Base-by-base conservation (phyloP, 2,329 filamentous ascomycete species). In the Botrytis fragariae region DNA sequence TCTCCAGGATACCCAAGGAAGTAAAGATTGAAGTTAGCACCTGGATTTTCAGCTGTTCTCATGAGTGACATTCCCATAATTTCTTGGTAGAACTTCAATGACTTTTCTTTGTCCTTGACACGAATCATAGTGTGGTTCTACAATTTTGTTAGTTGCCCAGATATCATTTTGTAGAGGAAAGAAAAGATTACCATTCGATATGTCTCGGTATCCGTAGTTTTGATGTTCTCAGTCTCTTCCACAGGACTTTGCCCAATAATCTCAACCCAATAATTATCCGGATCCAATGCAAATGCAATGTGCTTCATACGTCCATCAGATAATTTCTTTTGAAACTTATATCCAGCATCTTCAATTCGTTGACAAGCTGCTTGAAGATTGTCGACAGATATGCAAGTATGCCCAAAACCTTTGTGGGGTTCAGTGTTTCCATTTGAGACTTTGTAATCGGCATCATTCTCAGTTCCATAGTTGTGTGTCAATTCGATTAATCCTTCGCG, bases 41-140 rank as follows among this genome's bases (percentile, higher is more conserved):
- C 88, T 35, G 88, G 83, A 78, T 89, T 91, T 84, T 97, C 93
- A 18, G 83, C 84, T 4, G 90, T 95, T 74, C 93, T 90, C 79
- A 95, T 84, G 51, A 97, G 87, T 37, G 87, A 88, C 96, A 98
- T 98, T 74, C 96, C 96, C 83, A 98, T 87, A 42, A 93, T 87
- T 10, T 98, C 93, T 82, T 95, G 88, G 84, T 95, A 95, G 82
- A 93, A 95, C 79, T 90, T 89, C 79, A 95, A 85, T 22, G 91
- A 93, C 82, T 89, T 90, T 80, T 93, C 87, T 37, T 87, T 85
- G 78, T 93, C 90, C 85, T 98, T 98, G 84, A 98, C 92, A 44
- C 96, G 93, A 78, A 99, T 89, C 96, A 98, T 98, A 73, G 93
- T 94, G 84, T 96, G 93, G 84, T 96, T 95, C 90, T 92, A 74